Evolutionary conservation across 441 rosid species (phyloP).

Genomic region (Gossypium schwendimanii): DNA sequence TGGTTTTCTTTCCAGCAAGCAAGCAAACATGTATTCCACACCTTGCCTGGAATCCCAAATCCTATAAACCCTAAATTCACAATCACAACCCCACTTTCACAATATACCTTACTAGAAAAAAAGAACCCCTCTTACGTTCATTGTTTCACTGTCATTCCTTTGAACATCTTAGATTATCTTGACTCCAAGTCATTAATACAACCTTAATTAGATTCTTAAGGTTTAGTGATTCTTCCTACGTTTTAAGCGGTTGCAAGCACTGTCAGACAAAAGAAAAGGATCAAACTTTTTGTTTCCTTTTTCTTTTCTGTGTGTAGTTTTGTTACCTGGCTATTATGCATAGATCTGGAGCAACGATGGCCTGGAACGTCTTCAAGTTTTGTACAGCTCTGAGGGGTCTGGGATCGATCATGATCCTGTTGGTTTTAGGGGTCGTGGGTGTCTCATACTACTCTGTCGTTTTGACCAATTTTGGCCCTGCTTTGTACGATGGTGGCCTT

Average conservation of each 20-base stretch:
- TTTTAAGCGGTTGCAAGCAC: background rate
- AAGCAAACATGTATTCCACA: conserved; percentile 26
- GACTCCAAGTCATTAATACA: background rate
- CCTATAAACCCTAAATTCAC: conserved; percentile 33
- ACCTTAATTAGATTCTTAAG: background rate
- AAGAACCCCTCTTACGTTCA: background rate
- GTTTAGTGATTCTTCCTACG: background rate
- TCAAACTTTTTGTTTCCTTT: background rate
- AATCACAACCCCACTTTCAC: conserved; percentile 3
- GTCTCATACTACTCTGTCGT: conserved; percentile 88
- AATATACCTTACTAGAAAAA: background rate
- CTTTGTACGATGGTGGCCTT: conserved; percentile 52
- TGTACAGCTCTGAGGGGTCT: conserved; percentile 86
- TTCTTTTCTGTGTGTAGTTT: background rate
- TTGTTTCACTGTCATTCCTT: background rate
- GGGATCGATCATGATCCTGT: conserved; percentile 90
- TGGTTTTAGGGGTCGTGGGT: conserved; percentile 84
- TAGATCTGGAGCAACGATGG: conserved; percentile 86
- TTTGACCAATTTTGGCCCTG: conserved; percentile 71
- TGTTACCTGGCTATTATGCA: conserved; percentile 37
- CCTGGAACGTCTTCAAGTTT: conserved; percentile 94
- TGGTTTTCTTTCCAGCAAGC: background rate
- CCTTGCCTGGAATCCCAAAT: conserved; percentile 11
- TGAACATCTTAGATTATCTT: background rate
- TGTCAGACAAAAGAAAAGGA: background rate